Base-by-base conservation (phyloP, 176 grass and related monocot genomes). In the Ensete ventricosum region DNA sequence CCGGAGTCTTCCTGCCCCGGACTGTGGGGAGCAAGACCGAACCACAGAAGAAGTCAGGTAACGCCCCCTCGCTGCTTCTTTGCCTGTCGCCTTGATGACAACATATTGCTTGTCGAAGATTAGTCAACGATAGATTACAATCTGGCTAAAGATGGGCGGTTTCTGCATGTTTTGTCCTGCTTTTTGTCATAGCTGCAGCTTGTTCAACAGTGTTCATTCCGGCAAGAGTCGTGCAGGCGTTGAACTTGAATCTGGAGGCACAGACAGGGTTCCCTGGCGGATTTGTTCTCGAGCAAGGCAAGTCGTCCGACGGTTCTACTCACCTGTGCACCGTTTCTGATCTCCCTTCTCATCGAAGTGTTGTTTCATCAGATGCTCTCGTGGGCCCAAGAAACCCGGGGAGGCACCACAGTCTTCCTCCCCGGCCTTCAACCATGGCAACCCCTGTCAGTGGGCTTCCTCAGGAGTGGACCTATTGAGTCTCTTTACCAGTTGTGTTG, bases 381-480 rank as follows among this genome's bases (percentile, higher is more conserved):
- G 14, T 66, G 12, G 50, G 59, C 3, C 58, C 76, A 51, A 79
- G 58, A 48, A 79, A 66, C 20, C 12, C 59, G 8, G 21, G n/a
- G 82, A 84, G 64, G 52, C 77, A 50, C 67, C 51, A 24, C 6
- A 14, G 17, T 52, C 58, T 8, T 48, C 76, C 50, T 48, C 76
- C 50, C 11, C 82, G 51, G 59, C 77, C 21, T 29, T 14, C 16
- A 2, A 14, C 58, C 25, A 23, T 66, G 9, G 20, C 55, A 54
- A 13, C 54, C 26, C 51, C 52, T 3, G 50, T 74, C 23, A 29
- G 55, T 2, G 54, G 57, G 7, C 59, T 84, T 13, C 82, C 82
- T 6, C 75, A 68, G 43, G 82, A 84, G 27, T 84, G 82, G 82
- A 84, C 82, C 9, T 84, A 84, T 6, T 96, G 82, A 96, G 24